Percentiles rank a stretch among this genome's conserved stretches.
Evolutionary conservation across 2,329 filamentous ascomycete species (phyloP).

Genomic region (Aureobasidium sp.): DNA sequence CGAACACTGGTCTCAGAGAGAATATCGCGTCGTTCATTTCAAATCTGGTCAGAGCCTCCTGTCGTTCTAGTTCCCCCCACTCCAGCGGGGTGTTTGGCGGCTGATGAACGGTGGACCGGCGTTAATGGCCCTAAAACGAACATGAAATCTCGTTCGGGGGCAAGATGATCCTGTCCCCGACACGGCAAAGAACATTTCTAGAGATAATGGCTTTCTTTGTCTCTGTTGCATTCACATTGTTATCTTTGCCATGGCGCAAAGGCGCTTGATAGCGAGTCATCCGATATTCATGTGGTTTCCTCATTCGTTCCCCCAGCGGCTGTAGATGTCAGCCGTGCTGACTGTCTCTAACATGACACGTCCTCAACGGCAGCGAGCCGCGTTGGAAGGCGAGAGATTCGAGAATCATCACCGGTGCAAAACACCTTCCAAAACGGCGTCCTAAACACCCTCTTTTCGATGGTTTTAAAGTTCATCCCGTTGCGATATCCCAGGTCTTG

Average conservation of each 20-base stretch:
- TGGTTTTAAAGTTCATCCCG: not conserved
- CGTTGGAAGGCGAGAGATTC: not conserved
- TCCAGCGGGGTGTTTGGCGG: not conserved
- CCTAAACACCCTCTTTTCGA: not conserved
- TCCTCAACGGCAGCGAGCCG: not conserved
- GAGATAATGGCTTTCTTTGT: not conserved
- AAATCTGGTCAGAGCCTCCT: not conserved
- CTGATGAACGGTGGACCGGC: no score
- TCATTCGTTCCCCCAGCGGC: not conserved
- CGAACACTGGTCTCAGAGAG: not conserved
- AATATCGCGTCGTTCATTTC: not conserved
- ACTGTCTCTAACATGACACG: not conserved
- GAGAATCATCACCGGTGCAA: not conserved
- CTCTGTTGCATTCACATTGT: not conserved
- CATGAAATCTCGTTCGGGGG: not conserved
- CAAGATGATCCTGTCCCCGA: not conserved
- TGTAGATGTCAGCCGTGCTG: not conserved
- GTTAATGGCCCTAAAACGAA: not conserved
- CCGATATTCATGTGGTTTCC: not conserved
- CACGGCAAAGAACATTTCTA: not conserved
- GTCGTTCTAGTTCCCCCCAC: slow-evolving; percentile 7
- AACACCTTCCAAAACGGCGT: no score
- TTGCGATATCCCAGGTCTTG: not conserved
- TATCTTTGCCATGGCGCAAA: no score
- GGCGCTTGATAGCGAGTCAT: no score